Conservation (phyloP, 768 basidiomycete species). For the Hortiboletus flavorubellus region DNA sequence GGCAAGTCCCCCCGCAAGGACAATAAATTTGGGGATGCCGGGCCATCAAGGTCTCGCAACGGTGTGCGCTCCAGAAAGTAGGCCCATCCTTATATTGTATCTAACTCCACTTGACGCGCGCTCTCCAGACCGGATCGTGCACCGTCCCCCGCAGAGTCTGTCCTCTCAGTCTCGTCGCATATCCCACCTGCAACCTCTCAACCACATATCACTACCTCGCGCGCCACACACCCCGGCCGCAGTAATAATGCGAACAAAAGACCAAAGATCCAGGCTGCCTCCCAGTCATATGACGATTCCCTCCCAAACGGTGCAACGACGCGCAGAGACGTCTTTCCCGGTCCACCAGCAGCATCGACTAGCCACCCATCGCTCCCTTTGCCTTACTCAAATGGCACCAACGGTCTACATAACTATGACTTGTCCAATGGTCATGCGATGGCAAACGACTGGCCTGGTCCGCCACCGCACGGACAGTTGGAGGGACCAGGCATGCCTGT, state of each 20-base stretch:
- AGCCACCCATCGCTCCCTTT: slow-evolving; percentile 55
- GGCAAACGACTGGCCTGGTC: slow-evolving; percentile 46
- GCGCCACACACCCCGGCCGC: slow-evolving; percentile 31
- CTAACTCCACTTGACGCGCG: neutral
- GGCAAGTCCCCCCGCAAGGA: slow-evolving; percentile 65
- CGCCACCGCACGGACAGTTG: slow-evolving; percentile 50
- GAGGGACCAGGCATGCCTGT: slow-evolving; percentile 82
- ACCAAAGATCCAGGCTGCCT: slow-evolving; percentile 35
- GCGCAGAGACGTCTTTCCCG: slow-evolving; percentile 43
- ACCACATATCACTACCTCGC: slow-evolving; percentile 25
- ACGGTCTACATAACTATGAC: slow-evolving; percentile 41
- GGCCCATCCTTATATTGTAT: slow-evolving; percentile 20
- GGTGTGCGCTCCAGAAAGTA: slow-evolving; percentile 61
- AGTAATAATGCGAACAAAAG: slow-evolving; percentile 42
- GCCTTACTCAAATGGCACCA: slow-evolving; percentile 36
- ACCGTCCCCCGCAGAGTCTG: slow-evolving; percentile 69
- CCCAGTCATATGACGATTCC: slow-evolving; percentile 40
- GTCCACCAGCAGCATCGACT: slow-evolving; percentile 47
- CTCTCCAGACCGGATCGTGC: slow-evolving; percentile 55
- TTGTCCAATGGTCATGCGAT: slow-evolving; percentile 35
- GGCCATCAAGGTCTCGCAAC: slow-evolving; percentile 45
- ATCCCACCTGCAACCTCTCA: slow-evolving; percentile 39
- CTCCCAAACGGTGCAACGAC: slow-evolving; percentile 38
- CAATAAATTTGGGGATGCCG: slow-evolving; percentile 39
- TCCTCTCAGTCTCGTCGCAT: slow-evolving; percentile 70